These are phyloP conservation scores for Fraxinus floribunda DNA, from an alignment of 305 asterid species.

Conservation along the genomic window DNA sequence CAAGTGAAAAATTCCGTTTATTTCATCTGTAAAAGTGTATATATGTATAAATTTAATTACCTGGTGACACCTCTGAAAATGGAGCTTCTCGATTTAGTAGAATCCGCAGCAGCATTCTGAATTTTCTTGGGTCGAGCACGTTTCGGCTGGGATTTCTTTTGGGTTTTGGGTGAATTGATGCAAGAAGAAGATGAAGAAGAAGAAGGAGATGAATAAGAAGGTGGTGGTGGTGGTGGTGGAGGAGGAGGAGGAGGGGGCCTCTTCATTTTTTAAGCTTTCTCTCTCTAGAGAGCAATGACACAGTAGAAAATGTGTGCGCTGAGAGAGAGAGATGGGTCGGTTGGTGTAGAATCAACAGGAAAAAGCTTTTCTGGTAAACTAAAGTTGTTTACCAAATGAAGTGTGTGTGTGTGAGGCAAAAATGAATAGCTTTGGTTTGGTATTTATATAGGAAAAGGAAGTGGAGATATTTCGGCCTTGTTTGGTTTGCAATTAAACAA, in stretches of 20 bases:
- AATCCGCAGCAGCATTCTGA: slow-evolving; percentile 29
- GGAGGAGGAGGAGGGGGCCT: slow-evolving; percentile 21
- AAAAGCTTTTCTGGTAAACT: slow-evolving; percentile 48
- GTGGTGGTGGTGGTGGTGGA: too few relatives aligned
- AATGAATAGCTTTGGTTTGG: not conserved
- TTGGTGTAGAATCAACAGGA: slow-evolving; percentile 44
- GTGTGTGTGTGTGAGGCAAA: slow-evolving; percentile 11
- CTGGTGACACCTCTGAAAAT: slow-evolving; percentile 92
- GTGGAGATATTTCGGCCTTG: not conserved
- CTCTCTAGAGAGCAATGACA: not conserved
- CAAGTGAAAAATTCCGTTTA: slow-evolving; percentile 11
- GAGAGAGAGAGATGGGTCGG: slow-evolving; percentile 19
- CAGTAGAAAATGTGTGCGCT: not conserved
- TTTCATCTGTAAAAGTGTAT: not conserved
- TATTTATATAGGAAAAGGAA: not conserved
- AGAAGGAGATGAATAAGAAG: slow-evolving; percentile 42
- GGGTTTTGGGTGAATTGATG: slow-evolving; percentile 41
- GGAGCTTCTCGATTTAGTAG: slow-evolving; percentile 72
- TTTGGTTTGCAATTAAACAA: not conserved
- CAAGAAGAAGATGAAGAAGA: slow-evolving; percentile 53
- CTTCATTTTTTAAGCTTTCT: slow-evolving; percentile 35
- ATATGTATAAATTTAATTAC: slow-evolving; percentile 23
- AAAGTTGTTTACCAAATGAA: slow-evolving; percentile 66
- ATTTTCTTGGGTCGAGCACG: slow-evolving; percentile 43
- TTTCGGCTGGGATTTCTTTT: slow-evolving; percentile 26